Evolutionary conservation across 2,329 filamentous ascomycete species (phyloP).

Genomic region (Malbranchea zuffiana): DNA sequence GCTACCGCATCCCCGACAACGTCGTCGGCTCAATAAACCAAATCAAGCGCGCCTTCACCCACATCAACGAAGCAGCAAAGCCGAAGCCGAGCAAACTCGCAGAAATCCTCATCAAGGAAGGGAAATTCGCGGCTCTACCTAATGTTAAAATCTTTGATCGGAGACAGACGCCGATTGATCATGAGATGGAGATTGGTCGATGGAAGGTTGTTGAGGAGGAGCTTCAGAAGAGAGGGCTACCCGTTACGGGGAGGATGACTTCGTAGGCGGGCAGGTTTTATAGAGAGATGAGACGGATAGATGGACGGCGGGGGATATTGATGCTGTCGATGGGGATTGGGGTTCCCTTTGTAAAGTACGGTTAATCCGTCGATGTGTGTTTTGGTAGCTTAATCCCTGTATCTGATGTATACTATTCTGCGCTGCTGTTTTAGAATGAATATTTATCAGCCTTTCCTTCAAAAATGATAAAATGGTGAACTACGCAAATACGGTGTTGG

Average conservation of each 20-base stretch:
- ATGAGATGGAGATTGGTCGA: constrained; percentile 59
- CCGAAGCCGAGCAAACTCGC: constrained; percentile 47
- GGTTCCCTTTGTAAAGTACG: no score
- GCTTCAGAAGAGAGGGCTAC: constrained; percentile 51
- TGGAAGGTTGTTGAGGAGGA: constrained; percentile 72
- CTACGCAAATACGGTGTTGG: no score
- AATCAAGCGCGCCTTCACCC: constrained; percentile 44
- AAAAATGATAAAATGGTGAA: no score
- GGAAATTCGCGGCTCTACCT: constrained; percentile 43
- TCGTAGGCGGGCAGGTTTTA: no score
- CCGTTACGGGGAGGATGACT: constrained; percentile 34
- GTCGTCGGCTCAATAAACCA: constrained; percentile 48
- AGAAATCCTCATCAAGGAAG: constrained; percentile 42
- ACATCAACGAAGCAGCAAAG: constrained; percentile 32
- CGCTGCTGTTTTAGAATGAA: no score
- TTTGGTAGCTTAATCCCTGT: no score
- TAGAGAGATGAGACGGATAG: no score
- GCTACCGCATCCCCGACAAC: constrained; percentile 61
- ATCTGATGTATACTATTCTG: no score
- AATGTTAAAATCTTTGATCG: constrained; percentile 60
- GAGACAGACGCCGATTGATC: constrained; percentile 59
- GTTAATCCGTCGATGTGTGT: no score
- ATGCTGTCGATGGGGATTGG: no score
- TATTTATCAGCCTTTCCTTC: no score
- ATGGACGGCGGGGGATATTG: no score